phyloP scores from a whole-genome alignment of 306 rosid genomes.

The Cucumis hystrix region DNA sequence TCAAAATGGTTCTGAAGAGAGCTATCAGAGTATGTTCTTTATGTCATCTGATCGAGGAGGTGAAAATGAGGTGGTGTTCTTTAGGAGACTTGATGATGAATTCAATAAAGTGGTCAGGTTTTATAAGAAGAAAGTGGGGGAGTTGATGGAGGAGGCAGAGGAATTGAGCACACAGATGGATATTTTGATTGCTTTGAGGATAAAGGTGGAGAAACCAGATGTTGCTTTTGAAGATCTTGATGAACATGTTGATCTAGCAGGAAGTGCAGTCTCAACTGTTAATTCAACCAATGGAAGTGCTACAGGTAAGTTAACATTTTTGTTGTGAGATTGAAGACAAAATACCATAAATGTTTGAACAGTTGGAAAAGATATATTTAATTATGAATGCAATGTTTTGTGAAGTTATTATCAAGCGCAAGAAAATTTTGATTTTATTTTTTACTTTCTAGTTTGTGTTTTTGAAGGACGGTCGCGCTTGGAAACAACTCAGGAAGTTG shows the following conservation, averaged over 20 bases:
- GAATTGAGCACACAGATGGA: constrained; percentile 66
- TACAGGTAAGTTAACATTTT: constrained; percentile 20
- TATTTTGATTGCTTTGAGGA: constrained; percentile 48
- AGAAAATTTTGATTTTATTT: neutral
- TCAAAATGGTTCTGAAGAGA: constrained; percentile 19
- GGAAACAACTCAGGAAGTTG: constrained; percentile 54
- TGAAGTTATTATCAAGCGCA: neutral
- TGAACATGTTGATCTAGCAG: constrained; percentile 10
- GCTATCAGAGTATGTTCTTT: constrained; percentile 36
- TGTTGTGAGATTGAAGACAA: neutral
- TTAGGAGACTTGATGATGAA: constrained; percentile 52
- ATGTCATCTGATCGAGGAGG: constrained; percentile 33
- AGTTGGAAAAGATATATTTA: neutral
- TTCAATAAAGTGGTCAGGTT: constrained; percentile 54
- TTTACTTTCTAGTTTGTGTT: neutral
- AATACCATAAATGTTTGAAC: neutral
- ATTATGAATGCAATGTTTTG: neutral
- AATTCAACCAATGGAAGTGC: constrained; percentile 5
- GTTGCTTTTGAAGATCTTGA: constrained; percentile 6
- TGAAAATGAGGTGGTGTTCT: constrained; percentile 39
- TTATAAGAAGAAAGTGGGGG: constrained; percentile 36
- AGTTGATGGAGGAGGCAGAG: constrained; percentile 46
- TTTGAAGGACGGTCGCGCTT: constrained; percentile 21
- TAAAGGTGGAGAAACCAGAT: constrained; percentile 44
- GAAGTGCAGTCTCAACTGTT: neutral